Percentiles rank a stretch among this genome's conserved stretches.
These are phyloP conservation scores for Agapanthus africanus DNA, from an alignment of 106 monocot genomes.

Conservation along the genomic window DNA sequence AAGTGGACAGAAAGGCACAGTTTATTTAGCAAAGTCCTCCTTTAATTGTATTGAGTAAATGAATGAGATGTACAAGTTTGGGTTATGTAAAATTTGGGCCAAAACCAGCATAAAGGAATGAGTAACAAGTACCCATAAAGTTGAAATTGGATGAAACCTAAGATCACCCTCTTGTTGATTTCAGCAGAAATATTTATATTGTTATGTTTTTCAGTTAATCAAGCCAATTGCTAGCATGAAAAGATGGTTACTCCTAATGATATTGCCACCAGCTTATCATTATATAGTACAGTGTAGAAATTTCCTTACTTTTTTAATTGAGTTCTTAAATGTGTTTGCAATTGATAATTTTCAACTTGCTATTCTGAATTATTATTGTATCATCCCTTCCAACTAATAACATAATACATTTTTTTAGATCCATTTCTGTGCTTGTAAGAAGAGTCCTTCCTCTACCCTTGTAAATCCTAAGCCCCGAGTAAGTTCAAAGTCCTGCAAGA, in stretches of 20 bases:
- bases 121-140: not conserved
- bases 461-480: slow-evolving; percentile 19
- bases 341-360: not conserved
- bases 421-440: slow-evolving; percentile 43
- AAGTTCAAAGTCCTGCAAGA: slow-evolving; percentile 42
- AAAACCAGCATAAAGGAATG: not conserved
- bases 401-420: slow-evolving; percentile 24
- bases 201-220: not conserved
- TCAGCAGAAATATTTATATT: not conserved
- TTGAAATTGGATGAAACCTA: not conserved
- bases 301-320: not conserved
- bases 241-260: not conserved
- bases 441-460: slow-evolving; percentile 22
- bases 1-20: no score
- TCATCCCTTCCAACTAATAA: not conserved
- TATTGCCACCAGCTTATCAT: not conserved
- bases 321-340: not conserved
- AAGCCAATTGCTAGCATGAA: not conserved
- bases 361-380: not conserved
- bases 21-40: no score
- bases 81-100: no score
- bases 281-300: not conserved
- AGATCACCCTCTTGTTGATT: not conserved
- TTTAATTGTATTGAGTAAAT: no score
- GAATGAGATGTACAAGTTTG: no score